Conservation (phyloP, 495 filamentous ascomycete genomes). For the Gamarada debralockiae region DNA sequence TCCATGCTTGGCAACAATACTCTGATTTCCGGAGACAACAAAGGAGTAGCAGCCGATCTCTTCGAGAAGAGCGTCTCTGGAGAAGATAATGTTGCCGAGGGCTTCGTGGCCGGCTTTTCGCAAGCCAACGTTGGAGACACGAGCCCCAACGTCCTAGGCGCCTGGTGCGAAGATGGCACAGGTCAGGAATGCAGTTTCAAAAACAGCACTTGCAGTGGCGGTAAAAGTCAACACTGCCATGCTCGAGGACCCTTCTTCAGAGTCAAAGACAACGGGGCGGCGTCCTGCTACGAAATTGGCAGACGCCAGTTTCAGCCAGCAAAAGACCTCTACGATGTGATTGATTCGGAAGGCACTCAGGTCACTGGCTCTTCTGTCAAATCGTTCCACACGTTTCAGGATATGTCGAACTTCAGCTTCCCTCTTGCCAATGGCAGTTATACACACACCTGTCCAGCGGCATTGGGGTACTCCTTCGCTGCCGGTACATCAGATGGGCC, state of each 20-base stretch:
- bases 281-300: conserved; percentile 78
- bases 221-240: conserved; percentile 73
- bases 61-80: conserved; percentile 70
- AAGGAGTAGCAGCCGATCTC: conserved; percentile 84
- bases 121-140: conserved; percentile 95
- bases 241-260: conserved; percentile 81
- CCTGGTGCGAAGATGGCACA: conserved; percentile 77
- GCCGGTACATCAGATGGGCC: conserved; percentile 94
- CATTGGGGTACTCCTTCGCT: conserved; percentile 89
- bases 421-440: conserved; percentile 68
- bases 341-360: conserved; percentile 42
- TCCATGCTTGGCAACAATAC: conserved; percentile 93
- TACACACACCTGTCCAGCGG: conserved; percentile 81
- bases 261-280: conserved; percentile 65
- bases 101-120: conserved; percentile 91
- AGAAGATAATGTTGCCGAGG: conserved; percentile 46
- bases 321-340: conserved; percentile 54
- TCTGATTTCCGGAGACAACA: conserved; percentile 89
- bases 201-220: conserved; percentile 74
- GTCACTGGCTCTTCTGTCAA: conserved; percentile 61
- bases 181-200: conserved; percentile 65
- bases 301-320: conserved; percentile 69
- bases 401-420: conserved; percentile 74
- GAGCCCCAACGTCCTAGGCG: conserved; percentile 81
- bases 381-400: conserved; percentile 70